Evolutionary conservation across 2,329 filamentous ascomycete genomes (phyloP), one percentile per base, ranked within the genome.

Genomic region (Cercospora sp.): DNA sequence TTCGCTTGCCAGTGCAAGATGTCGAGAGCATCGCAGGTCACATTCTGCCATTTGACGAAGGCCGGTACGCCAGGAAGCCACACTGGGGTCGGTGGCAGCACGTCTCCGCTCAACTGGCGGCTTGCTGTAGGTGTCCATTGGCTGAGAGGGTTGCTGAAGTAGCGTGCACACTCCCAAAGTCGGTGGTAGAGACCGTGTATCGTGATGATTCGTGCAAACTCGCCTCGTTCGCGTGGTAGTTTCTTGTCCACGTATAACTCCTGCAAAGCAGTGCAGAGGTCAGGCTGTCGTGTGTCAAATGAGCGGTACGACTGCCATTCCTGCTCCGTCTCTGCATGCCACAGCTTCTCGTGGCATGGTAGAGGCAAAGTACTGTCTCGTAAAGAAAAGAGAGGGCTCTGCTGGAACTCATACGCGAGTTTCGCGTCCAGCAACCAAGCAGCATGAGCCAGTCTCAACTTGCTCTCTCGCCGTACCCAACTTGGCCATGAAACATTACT

Each of bases 1-100:
- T 87, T 87, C 2, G 86, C 86, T 18, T 82, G 80, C 86, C 86
- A 88, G 71, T 88, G 85, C 2, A 88, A 78, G 1, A 87, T 81
- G 66, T 88, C 86, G 2, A 88, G 72, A 51, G 79, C 82, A 63
- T 84, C 83, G 51, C 82, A 81, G 16, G 80, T 77, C 3, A 80
- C 79, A 53, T 84, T 84, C 13, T 81, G 77, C 82, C 83, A 85
- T 33, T 83, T 84, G 0, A 82, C 81, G 70, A 82, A 85, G 2
- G 81, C 79, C 1, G 80, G 79, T 23, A 83, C 82, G 2, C 79
- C 77, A 5, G 84, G 84, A 16, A 84, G 79, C 83, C 83, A 85
- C 7, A 83, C 65, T 1, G 64, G 60, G 13, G 60, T 62, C 59
- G 66, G 26, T 20, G 69, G 66, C 53, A 73, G 63, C 10, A 66